Percentiles rank a stretch among this genome's conserved stretches.
These are phyloP conservation scores for Phytophthora chlamydospora DNA, from an alignment of 352 stramenopile genomes.

Conservation along the genomic window DNA sequence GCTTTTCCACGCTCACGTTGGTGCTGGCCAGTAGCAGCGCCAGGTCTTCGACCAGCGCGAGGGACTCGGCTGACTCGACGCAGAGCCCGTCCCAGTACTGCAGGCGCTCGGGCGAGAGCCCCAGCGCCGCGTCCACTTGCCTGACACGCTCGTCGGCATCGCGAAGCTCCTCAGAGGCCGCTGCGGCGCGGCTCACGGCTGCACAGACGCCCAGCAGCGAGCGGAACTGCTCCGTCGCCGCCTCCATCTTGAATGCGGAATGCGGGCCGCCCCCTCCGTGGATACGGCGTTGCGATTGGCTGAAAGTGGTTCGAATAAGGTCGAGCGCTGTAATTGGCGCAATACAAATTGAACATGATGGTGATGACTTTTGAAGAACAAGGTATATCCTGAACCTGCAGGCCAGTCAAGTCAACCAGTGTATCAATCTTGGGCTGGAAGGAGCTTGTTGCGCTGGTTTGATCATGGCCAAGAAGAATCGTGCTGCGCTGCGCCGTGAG, in stretches of 20 bases:
- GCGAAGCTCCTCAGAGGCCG: not conserved
- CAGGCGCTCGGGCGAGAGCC: slow-evolving; percentile 47
- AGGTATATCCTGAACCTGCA: too few relatives aligned
- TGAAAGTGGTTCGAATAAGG: slow-evolving; percentile 19
- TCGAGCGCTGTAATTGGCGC: too few relatives aligned
- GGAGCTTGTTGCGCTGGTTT: not conserved
- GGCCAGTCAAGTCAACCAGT: slow-evolving; percentile 12
- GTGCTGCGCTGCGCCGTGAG: slow-evolving; percentile 47
- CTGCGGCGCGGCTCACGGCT: slow-evolving; percentile 31
- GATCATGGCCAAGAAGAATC: slow-evolving; percentile 46
- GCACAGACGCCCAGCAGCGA: slow-evolving; percentile 48
- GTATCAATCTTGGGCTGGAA: not conserved
- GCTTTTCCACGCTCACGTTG: slow-evolving; percentile 37
- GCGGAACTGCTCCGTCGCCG: slow-evolving; percentile 46
- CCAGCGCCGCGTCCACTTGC: slow-evolving; percentile 17
- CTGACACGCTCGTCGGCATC: slow-evolving; percentile 8
- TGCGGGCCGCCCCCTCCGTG: slow-evolving; percentile 19
- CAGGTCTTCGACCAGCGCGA: slow-evolving; percentile 48
- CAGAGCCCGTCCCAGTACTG: slow-evolving; percentile 59
- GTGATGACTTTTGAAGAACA: not conserved
- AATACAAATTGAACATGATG: not conserved
- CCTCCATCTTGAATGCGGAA: slow-evolving; percentile 39
- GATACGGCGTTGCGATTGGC: slow-evolving; percentile 37
- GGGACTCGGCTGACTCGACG: slow-evolving; percentile 25
- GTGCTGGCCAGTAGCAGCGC: slow-evolving; percentile 70